These are phyloP conservation scores for Termitomyces sp. DNA, from an alignment of 768 basidiomycete species.

Conservation along the genomic window DNA sequence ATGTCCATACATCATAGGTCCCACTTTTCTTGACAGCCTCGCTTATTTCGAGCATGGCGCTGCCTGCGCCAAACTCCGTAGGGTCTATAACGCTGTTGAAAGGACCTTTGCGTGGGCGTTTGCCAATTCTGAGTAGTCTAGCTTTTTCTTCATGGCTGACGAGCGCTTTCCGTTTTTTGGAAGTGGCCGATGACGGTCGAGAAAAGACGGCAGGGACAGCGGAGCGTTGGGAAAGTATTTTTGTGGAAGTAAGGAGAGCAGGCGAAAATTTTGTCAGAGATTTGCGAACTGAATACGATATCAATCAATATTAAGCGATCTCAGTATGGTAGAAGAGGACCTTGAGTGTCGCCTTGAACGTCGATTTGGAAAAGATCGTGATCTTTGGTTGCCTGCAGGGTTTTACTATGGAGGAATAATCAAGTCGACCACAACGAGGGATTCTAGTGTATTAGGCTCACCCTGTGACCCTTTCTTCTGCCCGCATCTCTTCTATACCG, in stretches of 20 bases:
- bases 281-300: conserved; percentile 48
- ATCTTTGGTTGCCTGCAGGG: conserved; percentile 64
- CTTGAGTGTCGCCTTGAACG: conserved; percentile 68
- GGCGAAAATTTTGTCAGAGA: conserved; percentile 51
- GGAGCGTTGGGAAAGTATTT: conserved; percentile 82
- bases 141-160: conserved; percentile 71
- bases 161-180: conserved; percentile 38
- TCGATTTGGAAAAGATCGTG: conserved; percentile 80
- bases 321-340: conserved; percentile 34
- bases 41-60: conserved; percentile 58
- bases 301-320: background rate
- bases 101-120: conserved; percentile 65
- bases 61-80: conserved; percentile 62
- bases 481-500: conserved; percentile 69
- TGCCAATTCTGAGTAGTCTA: conserved; percentile 71
- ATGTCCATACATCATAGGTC: conserved; percentile 60
- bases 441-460: conserved; percentile 28
- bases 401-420: conserved; percentile 36
- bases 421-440: background rate
- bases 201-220: conserved; percentile 83
- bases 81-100: conserved; percentile 71
- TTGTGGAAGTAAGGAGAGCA: conserved; percentile 58
- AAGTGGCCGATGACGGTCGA: conserved; percentile 30
- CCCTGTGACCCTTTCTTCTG: conserved; percentile 83
- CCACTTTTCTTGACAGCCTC: conserved; percentile 69